Base-by-base conservation (phyloP, 1,284 basidiomycete species). In the Gymnopus androsaceus region DNA sequence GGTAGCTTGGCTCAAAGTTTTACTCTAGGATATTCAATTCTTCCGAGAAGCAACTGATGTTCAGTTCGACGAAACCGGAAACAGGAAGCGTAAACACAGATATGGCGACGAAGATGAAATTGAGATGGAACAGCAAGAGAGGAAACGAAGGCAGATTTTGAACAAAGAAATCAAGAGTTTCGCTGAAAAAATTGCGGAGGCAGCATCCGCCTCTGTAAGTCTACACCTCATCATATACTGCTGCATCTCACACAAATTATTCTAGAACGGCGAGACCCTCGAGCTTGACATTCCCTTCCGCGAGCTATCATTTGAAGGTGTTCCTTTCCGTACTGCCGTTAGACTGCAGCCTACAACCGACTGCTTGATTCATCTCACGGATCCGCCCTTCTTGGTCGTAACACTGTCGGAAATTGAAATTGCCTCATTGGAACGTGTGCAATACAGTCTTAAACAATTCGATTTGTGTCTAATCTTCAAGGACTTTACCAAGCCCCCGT, bases 31-130 rank as follows among this genome's bases (percentile, higher is more conserved):
- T 69, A 86, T 99, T 8, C 97, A 99, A 83, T 98, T 99, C 74
- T 97, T 92, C 78, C 92, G 97, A 23, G 97, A 99, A 76, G 97
- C 95, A 2, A 93, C 94, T 0, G 97, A 99, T 67, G 94, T 96
- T 34, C 93, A 96, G 63, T 99, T 98, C 67, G 97, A 99, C 68
- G 97, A 99, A 74, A 98, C 95, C 0, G 96, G 96, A n/a, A 98
- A 98, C 69, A 86, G 95, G 63, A 99, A 98, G 73, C 87, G 97
- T 59, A 95, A 97, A 74, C 93, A 96, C 63, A 87, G 95, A 54
- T 98, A 97, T 67, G 96, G 96, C 38, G 97, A 99, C 68, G 97
- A 99, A 72, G 97, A 99, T 70, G 97, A 99, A 75, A 95, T 99
- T 61, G 96, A 99, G 77, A 90, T 97, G 73, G 97, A 99, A 70